Conservation (phyloP, 371 early-diverging fungal genomes). For the Lichtheimia ornata region DNA sequence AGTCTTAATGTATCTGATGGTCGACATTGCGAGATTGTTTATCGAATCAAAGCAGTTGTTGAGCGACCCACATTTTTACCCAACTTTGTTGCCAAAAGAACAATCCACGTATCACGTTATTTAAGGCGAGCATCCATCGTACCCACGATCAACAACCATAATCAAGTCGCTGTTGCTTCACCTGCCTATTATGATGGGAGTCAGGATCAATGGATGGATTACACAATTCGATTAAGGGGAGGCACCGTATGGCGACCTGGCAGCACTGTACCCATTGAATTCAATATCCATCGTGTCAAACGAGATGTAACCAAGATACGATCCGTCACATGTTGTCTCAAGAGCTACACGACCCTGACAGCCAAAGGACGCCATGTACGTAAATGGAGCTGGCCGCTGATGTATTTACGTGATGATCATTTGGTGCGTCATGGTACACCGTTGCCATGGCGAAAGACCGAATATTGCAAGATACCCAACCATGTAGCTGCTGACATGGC, state of each 20-base stretch:
- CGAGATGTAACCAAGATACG: conserved; percentile 24
- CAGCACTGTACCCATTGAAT: conserved; percentile 37
- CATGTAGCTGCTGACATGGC: conserved; percentile 21
- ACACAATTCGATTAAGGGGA: conserved; percentile 36
- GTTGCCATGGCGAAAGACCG: conserved; percentile 23
- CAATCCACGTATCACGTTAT: conserved; percentile 17
- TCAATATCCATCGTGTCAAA: conserved; percentile 31
- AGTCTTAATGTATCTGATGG: conserved; percentile 31
- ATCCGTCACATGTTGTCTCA: conserved; percentile 29
- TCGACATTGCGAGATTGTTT: conserved; percentile 23
- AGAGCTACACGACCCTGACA: conserved; percentile 25
- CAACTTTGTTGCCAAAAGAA: conserved; percentile 27
- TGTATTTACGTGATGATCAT: conserved; percentile 30
- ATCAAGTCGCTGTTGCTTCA: too few species aligned
- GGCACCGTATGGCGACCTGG: conserved; percentile 33
- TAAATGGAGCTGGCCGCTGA: conserved; percentile 21
- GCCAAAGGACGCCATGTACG: conserved; percentile 14
- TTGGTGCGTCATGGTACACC: conserved; percentile 11
- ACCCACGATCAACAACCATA: too few species aligned
- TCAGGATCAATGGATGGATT: conserved; percentile 16
- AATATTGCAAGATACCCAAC: conserved; percentile 25
- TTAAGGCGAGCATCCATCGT: background rate
- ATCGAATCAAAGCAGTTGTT: conserved; percentile 33
- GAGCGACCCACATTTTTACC: conserved; percentile 36
- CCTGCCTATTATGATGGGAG: too few species aligned